A percentile compares a stretch with the other conserved stretches of the same genome.
Evolutionary conservation across 768 basidiomycete species (phyloP).

Genomic region (Daedaleopsis sinensis): DNA sequence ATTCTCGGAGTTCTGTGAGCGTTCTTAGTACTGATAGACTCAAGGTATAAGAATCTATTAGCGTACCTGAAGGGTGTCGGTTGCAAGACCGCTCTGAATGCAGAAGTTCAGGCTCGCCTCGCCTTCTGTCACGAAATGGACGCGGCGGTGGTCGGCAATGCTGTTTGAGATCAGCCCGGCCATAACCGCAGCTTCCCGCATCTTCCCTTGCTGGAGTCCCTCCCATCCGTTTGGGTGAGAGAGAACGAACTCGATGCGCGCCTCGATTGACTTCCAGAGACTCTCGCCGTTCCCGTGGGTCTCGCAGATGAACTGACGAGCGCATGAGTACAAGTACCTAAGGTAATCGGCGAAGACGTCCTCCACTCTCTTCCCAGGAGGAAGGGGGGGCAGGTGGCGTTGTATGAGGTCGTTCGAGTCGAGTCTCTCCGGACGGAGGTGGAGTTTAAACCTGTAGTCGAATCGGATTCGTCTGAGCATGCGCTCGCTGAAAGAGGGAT

Average conservation of each 20-base stretch:
- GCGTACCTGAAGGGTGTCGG: conserved; percentile 31
- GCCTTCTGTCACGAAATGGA: conserved; percentile 63
- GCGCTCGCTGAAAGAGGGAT: not conserved
- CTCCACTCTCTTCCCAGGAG: conserved; percentile 42
- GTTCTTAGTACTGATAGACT: no score
- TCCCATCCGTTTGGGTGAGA: conserved; percentile 72
- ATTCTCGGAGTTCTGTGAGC: conserved; percentile 30
- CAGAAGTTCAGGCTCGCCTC: conserved; percentile 66
- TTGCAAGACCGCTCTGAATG: conserved; percentile 47
- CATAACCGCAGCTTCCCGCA: conserved; percentile 53
- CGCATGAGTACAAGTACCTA: conserved; percentile 47
- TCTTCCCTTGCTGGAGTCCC: conserved; percentile 56
- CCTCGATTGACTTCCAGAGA: conserved; percentile 49
- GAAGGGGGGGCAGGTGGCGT: conserved; percentile 34
- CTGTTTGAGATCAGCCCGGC: conserved; percentile 54
- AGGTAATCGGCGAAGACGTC: conserved; percentile 53
- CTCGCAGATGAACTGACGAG: conserved; percentile 49
- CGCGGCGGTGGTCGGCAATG: conserved; percentile 40
- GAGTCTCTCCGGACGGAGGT: conserved; percentile 15
- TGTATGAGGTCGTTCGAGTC: not conserved
- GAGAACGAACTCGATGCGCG: conserved; percentile 52
- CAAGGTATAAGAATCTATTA: conserved; percentile 28
- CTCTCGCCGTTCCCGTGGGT: conserved; percentile 45
- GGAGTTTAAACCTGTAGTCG: conserved; percentile 23
- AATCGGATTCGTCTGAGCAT: no score